Conservation (phyloP, 129 eudicot genomes). For the Deinandra increscens region DNA sequence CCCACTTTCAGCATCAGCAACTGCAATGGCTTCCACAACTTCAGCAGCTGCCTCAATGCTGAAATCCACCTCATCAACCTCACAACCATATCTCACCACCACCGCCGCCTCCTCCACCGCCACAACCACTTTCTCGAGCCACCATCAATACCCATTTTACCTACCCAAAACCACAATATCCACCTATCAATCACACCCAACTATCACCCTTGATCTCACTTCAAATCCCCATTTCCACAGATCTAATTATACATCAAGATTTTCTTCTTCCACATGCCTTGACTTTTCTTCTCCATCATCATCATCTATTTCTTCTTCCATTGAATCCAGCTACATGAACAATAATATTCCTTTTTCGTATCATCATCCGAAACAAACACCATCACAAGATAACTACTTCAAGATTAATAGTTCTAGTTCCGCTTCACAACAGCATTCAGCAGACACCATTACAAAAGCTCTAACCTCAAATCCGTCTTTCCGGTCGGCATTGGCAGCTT, state of each 20-base stretch:
- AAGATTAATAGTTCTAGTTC: constrained; percentile 12
- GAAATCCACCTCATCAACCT: constrained; percentile 52
- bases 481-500: constrained; percentile 64
- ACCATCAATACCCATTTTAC: constrained; percentile 44
- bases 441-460: constrained; percentile 53
- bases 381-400: constrained; percentile 13
- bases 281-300: constrained; percentile 44
- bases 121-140: constrained; percentile 36
- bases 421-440: constrained; percentile 21
- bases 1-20: constrained; percentile 70
- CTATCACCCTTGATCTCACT: constrained; percentile 74
- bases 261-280: constrained; percentile 50
- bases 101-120: constrained; percentile 2
- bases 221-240: constrained; percentile 31
- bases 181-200: constrained; percentile 71
- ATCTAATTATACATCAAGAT: constrained; percentile 28
- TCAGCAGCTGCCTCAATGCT: constrained; percentile 78
- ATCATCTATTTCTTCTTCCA: constrained; percentile 33
- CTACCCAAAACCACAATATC: constrained; percentile 52
- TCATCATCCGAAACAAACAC: constrained; percentile 24
- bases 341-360: constrained; percentile 26
- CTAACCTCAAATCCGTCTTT: constrained; percentile 63
- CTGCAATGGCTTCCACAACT: constrained; percentile 85
- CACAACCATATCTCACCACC: constrained; percentile 34
- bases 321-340: constrained; percentile 42